These are phyloP conservation scores for Kitagawia praeruptora DNA, from an alignment of 129 eudicot species.

Conservation along the genomic window DNA sequence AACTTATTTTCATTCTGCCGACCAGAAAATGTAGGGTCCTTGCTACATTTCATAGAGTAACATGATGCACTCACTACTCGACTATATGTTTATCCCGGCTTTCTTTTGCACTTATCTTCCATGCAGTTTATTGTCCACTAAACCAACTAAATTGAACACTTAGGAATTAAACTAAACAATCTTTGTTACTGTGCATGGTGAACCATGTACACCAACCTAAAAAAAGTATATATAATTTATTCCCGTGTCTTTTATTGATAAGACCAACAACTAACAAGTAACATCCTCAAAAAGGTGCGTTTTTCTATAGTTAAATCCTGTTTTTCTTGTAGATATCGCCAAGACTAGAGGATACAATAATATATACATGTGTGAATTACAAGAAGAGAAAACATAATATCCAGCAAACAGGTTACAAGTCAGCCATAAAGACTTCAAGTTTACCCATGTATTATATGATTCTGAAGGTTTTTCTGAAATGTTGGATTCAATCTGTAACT, in stretches of 20 bases:
- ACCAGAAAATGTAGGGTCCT: neutral
- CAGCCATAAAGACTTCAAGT: conserved; percentile 12
- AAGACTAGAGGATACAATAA: neutral
- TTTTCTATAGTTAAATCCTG: neutral
- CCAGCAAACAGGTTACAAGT: conserved; percentile 6
- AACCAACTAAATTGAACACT: neutral
- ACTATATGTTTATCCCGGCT: neutral
- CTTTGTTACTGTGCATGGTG: neutral
- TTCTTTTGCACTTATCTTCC: neutral
- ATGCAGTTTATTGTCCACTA: neutral
- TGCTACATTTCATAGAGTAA: neutral
- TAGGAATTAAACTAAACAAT: neutral
- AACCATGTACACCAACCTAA: neutral
- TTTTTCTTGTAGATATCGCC: neutral
- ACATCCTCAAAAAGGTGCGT: neutral
- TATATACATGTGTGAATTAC: neutral
- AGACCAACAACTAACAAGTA: neutral
- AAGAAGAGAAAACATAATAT: neutral
- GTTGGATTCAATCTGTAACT: conserved; percentile 55
- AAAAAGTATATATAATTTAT: neutral
- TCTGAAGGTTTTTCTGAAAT: conserved; percentile 71
- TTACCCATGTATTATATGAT: conserved; percentile 78
- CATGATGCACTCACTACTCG: neutral
- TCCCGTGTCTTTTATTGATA: neutral
- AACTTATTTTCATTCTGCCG: neutral